Conservation (phyloP, 1,284 basidiomycete species). For the Tylopilus sp. region DNA sequence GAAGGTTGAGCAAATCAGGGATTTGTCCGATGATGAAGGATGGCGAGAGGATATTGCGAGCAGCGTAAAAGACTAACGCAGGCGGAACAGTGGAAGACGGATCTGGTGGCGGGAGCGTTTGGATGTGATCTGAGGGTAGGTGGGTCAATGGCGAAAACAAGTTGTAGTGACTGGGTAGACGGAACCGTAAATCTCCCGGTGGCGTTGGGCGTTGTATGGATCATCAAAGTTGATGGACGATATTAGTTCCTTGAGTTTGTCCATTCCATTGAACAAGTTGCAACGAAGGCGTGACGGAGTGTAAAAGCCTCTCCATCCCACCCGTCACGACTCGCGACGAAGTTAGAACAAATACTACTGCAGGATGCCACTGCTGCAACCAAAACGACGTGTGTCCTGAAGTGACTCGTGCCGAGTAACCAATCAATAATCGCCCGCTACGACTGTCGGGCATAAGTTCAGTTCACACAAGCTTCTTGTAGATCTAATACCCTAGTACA, state of each 20-base stretch:
- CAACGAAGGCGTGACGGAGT: too few relatives aligned
- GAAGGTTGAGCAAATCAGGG: constrained; percentile 42
- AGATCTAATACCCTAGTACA: too few relatives aligned
- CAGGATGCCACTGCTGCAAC: too few relatives aligned
- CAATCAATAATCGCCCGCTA: too few relatives aligned
- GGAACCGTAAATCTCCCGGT: constrained; percentile 23
- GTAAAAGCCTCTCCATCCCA: neutral
- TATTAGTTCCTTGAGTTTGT: constrained; percentile 13
- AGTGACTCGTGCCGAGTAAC: too few relatives aligned
- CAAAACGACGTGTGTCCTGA: too few relatives aligned
- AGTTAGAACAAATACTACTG: too few relatives aligned
- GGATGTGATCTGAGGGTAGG: constrained; percentile 14
- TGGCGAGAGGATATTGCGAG: constrained; percentile 41
- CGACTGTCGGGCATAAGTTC: too few relatives aligned
- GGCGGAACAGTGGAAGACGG: constrained; percentile 24
- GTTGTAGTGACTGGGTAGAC: neutral
- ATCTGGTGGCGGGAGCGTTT: neutral
- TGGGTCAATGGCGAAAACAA: constrained; percentile 1
- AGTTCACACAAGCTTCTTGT: too few relatives aligned
- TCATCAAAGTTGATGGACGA: constrained; percentile 18
- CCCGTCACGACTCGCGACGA: neutral
- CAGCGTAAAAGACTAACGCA: constrained; percentile 38
- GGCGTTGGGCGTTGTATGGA: constrained; percentile 13
- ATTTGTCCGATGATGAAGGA: constrained; percentile 36
- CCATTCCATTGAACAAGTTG: constrained; percentile 4